Conservation (phyloP, 129 eudicot species). For the Logfia minima region DNA sequence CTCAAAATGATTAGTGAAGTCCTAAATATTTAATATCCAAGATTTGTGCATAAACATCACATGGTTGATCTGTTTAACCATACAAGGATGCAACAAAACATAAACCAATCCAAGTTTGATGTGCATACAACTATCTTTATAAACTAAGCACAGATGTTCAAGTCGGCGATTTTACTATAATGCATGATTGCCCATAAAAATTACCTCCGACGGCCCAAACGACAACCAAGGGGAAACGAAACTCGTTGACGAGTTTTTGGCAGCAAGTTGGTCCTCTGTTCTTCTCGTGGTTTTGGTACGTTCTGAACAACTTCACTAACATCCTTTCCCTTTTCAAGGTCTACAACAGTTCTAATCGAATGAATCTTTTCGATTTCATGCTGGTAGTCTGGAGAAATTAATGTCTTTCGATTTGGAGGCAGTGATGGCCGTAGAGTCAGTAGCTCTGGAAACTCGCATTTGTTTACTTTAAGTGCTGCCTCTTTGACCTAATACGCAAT, state of each 20-base stretch:
- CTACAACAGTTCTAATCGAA: background rate
- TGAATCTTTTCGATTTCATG: background rate
- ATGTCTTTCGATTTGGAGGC: constrained; percentile 14
- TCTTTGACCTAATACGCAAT: background rate
- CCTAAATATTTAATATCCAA: background rate
- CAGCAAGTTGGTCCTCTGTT: background rate
- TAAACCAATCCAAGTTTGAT: background rate
- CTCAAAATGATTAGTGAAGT: background rate
- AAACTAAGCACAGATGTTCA: background rate
- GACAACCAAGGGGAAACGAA: background rate
- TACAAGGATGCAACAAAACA: background rate
- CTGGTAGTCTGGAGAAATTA: constrained; percentile 14
- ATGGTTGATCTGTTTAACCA: background rate
- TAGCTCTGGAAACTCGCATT: background rate
- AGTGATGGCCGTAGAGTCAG: constrained; percentile 10
- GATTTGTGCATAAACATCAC: background rate
- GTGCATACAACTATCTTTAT: background rate
- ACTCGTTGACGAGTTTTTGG: background rate
- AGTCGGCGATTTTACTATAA: background rate
- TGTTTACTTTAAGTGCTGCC: constrained; percentile 17
- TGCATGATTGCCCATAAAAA: background rate
- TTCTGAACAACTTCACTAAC: background rate
- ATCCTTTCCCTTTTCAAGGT: constrained; percentile 13
- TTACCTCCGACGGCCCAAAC: background rate
- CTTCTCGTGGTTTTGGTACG: background rate